These are phyloP conservation scores for Scheffersomyces ergatensis DNA, from an alignment of 805 yeast genomes.

Conservation along the genomic window DNA sequence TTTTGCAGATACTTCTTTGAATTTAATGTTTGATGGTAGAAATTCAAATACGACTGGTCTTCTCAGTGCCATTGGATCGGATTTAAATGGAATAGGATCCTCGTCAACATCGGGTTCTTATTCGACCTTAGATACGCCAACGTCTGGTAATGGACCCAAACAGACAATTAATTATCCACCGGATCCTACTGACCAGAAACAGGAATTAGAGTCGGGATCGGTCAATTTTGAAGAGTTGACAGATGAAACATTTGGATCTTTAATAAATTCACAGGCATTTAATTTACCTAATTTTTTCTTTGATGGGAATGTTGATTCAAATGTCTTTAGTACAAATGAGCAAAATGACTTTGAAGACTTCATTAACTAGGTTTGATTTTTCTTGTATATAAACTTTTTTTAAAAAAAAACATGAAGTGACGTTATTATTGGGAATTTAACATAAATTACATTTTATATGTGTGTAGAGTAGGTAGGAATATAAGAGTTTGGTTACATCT, in stretches of 20 bases:
- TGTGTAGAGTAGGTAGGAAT: too few species aligned
- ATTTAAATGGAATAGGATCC: not conserved
- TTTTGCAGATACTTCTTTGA: not conserved
- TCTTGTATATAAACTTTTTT: too few species aligned
- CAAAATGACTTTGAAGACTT: not conserved
- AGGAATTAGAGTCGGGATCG: not conserved
- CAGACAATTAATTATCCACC: not conserved
- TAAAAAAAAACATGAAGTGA: too few species aligned
- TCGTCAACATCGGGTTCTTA: not conserved
- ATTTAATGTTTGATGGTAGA: not conserved
- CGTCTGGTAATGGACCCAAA: not conserved
- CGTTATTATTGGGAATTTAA: too few species aligned
- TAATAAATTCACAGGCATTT: conserved; percentile 22
- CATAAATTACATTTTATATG: too few species aligned
- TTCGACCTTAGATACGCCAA: not conserved
- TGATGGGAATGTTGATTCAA: conserved; percentile 21
- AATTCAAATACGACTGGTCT: not conserved
- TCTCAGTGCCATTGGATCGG: not conserved
- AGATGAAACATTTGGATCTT: conserved; percentile 18
- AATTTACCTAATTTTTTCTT: conserved; percentile 37
- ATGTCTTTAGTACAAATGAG: not conserved
- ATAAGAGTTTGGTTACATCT: too few species aligned
- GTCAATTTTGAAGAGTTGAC: not conserved
- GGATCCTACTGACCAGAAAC: not conserved
- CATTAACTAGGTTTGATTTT: not conserved